These are phyloP conservation scores for Coemansia sp. DNA, from an alignment of 192 early-diverging fungal genomes.

Conservation along the genomic window DNA sequence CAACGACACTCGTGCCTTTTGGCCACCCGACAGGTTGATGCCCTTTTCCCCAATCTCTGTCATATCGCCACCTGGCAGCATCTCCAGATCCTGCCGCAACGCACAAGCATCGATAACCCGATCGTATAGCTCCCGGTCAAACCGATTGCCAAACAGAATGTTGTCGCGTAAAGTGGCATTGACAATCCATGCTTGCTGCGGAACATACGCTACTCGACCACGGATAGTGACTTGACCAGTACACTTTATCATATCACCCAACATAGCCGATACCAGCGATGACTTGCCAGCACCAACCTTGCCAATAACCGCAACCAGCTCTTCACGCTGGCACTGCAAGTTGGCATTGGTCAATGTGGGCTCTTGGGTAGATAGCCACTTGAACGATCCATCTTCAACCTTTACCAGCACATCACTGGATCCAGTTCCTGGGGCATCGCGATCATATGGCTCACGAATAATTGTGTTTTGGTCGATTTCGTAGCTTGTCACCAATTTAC, in stretches of 20 bases:
- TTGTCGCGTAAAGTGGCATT: constrained; percentile 59
- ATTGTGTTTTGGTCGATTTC: constrained; percentile 76
- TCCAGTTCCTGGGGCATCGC: constrained; percentile 1
- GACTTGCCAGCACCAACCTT: constrained; percentile 66
- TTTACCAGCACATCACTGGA: constrained; percentile 22
- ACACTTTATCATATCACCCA: constrained; percentile 55
- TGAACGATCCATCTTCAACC: constrained; percentile 42
- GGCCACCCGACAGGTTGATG: constrained; percentile 12
- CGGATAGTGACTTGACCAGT: constrained; percentile 24
- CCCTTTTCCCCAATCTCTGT: constrained; percentile 11
- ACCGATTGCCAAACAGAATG: constrained; percentile 61
- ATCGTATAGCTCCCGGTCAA: constrained; percentile 55
- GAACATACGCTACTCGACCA: constrained; percentile 55
- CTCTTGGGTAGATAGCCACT: constrained; percentile 48
- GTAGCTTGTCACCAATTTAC: constrained; percentile 69
- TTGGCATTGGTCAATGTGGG: constrained; percentile 40
- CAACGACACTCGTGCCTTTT: constrained; percentile 13
- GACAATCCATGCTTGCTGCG: constrained; percentile 64
- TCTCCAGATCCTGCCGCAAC: constrained; percentile 53
- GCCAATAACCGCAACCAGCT: constrained; percentile 60
- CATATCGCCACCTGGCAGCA: constrained; percentile 54
- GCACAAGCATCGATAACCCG: constrained; percentile 59
- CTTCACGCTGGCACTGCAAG: constrained; percentile 36
- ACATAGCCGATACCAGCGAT: constrained; percentile 59
- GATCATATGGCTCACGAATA: constrained; percentile 17